Base-by-base conservation (phyloP, 2,329 filamentous ascomycete genomes). In the Claviceps sp. region DNA sequence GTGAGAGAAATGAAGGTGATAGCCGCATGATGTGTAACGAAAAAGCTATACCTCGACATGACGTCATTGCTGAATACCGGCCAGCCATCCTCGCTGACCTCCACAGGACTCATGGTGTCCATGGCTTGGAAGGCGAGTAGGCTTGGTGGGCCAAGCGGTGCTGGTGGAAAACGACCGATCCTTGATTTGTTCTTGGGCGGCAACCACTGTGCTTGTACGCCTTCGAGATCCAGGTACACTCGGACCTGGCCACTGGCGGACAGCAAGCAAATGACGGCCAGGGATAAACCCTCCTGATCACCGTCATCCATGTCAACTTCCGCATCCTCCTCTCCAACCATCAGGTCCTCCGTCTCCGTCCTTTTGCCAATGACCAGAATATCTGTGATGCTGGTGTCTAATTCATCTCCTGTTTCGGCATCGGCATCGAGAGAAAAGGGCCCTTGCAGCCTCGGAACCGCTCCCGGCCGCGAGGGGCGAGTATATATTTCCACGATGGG, bases 201-300 rank as follows among this genome's bases (percentile, higher is more conserved):
- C 19, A 84, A 67, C 81, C 81, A 84, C 60, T 82, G 77, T n/a
- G 81, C 81, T 61, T 84, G 76, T 16, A 83, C 73, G 1, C 79
- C 79, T 10, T 81, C 75, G 2, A 81, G 59, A 57, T 84, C 81
- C 13, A 84, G 68, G 57, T 80, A 83, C 40, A 84, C 69, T 44
- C 78, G 74, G 52, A 83, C 68, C 59, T 78, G 78, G 3, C 81
- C 81, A 57, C 77, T 81, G 2, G 74, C 77, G 1, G 79, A 79
- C 1, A 84, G 68, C 8, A 84, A 64, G 59, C 80, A 83, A 46
- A 84, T 62, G 37, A 83, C 68, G 4, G 77, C 71, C 26, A 84
- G 65, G 1, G 81, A 84, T 17, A 83, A 65, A 4, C 81, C 81
- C 56, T 81, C 77, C 54, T 73, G 71, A 52, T 82, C 78, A 10